Conservation (phyloP, 2,329 filamentous ascomycete species). For the Nannizziopsis arthrosporioides region DNA sequence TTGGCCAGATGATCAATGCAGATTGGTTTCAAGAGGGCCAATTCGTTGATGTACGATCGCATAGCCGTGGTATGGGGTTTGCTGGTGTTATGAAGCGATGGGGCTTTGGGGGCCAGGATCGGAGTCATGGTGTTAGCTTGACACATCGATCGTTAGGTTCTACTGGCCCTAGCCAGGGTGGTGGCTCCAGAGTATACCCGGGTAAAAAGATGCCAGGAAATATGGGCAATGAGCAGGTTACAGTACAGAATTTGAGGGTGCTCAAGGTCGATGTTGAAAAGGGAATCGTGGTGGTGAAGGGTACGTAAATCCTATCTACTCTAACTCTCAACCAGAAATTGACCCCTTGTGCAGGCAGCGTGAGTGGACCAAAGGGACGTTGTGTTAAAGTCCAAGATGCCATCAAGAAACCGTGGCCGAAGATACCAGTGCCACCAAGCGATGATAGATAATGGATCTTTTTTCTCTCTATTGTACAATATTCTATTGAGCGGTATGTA, state of each 20-base stretch:
- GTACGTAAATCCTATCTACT: slow-evolving; percentile 33
- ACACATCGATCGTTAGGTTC: slow-evolving; percentile 89
- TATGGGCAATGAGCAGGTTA: slow-evolving; percentile 84
- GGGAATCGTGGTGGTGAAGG: slow-evolving; percentile 79
- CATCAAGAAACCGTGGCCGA: slow-evolving; percentile 69
- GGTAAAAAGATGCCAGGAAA: slow-evolving; percentile 97
- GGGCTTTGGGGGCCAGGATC: slow-evolving; percentile 77
- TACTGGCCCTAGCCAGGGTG: slow-evolving; percentile 76
- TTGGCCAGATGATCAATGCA: slow-evolving; percentile 67
- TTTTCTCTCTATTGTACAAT: slow-evolving; percentile 7
- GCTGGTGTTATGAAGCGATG: slow-evolving; percentile 96
- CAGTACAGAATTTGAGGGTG: slow-evolving; percentile 81
- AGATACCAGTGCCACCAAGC: slow-evolving; percentile 25
- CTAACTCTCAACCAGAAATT: neutral
- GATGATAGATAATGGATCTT: slow-evolving; percentile 11
- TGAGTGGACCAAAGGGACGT: slow-evolving; percentile 79
- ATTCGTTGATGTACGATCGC: slow-evolving; percentile 72
- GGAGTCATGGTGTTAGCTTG: slow-evolving; percentile 89
- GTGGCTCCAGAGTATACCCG: slow-evolving; percentile 80
- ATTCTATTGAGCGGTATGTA: slow-evolving; percentile 8
- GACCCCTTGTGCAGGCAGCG: slow-evolving; percentile 40
- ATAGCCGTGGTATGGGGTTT: slow-evolving; percentile 81
- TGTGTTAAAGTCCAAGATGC: slow-evolving; percentile 81
- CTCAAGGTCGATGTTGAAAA: slow-evolving; percentile 77
- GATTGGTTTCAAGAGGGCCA: slow-evolving; percentile 86